Conservation (phyloP, 2,329 filamentous ascomycete species). For the Teratosphaeria destructans region DNA sequence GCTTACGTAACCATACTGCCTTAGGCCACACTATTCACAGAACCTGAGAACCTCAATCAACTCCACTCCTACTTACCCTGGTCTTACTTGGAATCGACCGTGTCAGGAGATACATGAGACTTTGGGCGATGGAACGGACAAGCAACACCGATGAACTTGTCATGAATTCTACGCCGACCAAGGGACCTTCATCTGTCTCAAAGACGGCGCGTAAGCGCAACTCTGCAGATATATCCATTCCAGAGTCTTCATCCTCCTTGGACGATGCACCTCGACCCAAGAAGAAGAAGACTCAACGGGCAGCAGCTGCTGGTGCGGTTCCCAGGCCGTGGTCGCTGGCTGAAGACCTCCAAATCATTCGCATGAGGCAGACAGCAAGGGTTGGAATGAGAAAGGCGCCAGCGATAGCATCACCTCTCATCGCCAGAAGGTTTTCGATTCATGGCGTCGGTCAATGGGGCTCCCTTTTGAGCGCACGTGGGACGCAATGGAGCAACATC, state of each 20-base stretch:
- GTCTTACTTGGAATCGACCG: neutral
- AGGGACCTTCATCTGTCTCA: neutral
- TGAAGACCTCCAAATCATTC: neutral
- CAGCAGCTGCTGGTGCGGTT: neutral
- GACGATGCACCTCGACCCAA: neutral
- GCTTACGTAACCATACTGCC: too few relatives aligned
- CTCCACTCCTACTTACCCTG: too few relatives aligned
- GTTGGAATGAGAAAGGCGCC: neutral
- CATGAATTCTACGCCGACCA: neutral
- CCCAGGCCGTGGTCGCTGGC: neutral
- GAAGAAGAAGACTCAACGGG: neutral
- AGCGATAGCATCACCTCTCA: neutral
- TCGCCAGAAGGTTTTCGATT: neutral
- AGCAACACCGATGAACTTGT: too few relatives aligned
- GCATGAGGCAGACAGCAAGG: neutral
- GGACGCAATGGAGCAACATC: neutral
- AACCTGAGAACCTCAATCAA: too few relatives aligned
- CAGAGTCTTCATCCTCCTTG: too few relatives aligned
- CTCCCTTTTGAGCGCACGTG: neutral
- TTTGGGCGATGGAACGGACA: neutral
- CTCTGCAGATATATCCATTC: neutral
- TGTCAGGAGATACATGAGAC: neutral
- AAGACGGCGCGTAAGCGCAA: neutral
- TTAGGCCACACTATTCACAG: too few relatives aligned
- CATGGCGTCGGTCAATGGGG: neutral